Conservation (phyloP, 768 basidiomycete species). For the Astraeus odoratus region DNA sequence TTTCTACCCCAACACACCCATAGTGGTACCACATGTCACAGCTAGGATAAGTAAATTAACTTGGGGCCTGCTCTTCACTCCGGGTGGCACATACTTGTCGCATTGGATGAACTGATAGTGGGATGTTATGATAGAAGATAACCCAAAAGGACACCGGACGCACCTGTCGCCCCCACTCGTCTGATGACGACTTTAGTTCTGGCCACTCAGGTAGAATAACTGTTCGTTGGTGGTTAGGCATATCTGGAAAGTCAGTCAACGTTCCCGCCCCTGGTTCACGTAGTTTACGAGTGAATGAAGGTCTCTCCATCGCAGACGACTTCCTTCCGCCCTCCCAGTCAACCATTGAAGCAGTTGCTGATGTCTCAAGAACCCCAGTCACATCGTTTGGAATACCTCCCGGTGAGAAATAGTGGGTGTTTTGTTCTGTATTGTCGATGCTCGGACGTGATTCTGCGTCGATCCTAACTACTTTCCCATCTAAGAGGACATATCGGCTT, state of each 20-base stretch:
- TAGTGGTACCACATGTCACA: constrained; percentile 46
- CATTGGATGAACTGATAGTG: constrained; percentile 28
- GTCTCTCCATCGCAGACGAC: constrained; percentile 9
- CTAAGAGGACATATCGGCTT: not conserved
- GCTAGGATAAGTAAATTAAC: constrained; percentile 16
- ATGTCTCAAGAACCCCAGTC: constrained; percentile 4
- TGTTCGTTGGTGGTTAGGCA: not conserved
- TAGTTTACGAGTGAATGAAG: not conserved
- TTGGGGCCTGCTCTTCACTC: not conserved
- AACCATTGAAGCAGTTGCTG: constrained; percentile 5
- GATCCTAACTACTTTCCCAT: not conserved
- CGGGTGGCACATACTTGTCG: constrained; percentile 22
- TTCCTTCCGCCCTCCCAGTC: too few relatives aligned
- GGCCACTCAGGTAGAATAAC: constrained; percentile 11
- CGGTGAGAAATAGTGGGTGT: not conserved
- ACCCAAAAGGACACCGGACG: not conserved
- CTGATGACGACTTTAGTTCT: constrained; percentile 4
- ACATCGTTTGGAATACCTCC: not conserved
- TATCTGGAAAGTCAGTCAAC: not conserved
- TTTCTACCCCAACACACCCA: constrained; percentile 39
- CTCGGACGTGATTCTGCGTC: too few relatives aligned
- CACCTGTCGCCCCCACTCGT: constrained; percentile 21
- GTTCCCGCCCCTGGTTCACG: not conserved
- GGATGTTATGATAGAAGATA: not conserved
- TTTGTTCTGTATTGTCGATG: not conserved